phyloP scores from a whole-genome alignment of 2,329 filamentous ascomycete genomes.

The Microdochium nivale region DNA sequence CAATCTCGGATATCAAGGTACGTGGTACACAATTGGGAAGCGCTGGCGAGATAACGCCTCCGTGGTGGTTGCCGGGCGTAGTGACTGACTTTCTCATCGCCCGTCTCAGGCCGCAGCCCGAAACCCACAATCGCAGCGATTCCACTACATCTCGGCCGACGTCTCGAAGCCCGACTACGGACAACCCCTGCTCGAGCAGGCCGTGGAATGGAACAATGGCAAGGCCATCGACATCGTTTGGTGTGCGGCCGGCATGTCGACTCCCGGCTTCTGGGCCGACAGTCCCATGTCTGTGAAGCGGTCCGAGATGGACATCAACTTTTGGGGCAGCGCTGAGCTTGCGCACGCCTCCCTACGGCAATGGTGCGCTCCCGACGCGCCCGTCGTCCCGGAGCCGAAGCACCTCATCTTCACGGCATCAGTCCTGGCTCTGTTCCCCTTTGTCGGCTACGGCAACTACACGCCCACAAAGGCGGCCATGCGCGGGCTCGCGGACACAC shows the following conservation, averaged over 20 bases:
- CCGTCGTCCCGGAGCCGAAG: conserved; percentile 42
- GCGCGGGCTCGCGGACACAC: conserved; percentile 70
- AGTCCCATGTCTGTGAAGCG: conserved; percentile 57
- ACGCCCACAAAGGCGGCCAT: conserved; percentile 79
- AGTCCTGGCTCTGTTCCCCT: conserved; percentile 62
- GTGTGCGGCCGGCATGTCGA: conserved; percentile 73
- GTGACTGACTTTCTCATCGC: conserved; percentile 5
- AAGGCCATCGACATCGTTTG: conserved; percentile 76
- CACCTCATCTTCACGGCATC: conserved; percentile 88
- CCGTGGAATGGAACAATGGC: conserved; percentile 69
- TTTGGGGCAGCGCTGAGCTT: conserved; percentile 79
- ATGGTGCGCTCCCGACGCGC: conserved; percentile 54
- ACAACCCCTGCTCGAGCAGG: conserved; percentile 59
- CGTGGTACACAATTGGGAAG: not conserved
- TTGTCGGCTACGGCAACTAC: conserved; percentile 80
- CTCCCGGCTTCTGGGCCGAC: conserved; percentile 71
- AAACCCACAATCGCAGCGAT: conserved; percentile 60
- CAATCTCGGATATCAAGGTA: conserved; percentile 42
- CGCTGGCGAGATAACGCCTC: not conserved
- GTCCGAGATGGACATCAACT: conserved; percentile 86
- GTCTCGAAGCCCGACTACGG: conserved; percentile 65
- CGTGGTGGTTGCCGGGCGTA: not conserved
- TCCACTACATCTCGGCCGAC: conserved; percentile 78
- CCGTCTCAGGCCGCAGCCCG: conserved; percentile 55
- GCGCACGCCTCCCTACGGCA: conserved; percentile 68